Conservation (phyloP, 2,329 filamentous ascomycete species). For the Epichloe gansuensis region DNA sequence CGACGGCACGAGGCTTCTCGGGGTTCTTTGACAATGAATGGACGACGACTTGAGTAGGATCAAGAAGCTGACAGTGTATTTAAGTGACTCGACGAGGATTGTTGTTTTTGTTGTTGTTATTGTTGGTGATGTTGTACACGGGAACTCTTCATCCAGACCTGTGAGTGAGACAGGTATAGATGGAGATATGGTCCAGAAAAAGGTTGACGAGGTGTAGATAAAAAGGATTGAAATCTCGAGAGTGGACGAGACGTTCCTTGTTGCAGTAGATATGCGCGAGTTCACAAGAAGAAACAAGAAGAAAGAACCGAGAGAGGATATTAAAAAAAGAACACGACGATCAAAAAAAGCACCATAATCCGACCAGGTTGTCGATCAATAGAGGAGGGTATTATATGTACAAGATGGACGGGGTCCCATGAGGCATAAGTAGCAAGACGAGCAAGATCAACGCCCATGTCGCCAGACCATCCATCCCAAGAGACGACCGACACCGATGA, state of each 20-base stretch:
- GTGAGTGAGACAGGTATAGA: neutral
- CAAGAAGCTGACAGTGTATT: constrained; percentile 4
- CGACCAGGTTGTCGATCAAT: constrained; percentile 37
- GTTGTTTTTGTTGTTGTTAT: constrained; percentile 6
- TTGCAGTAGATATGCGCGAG: constrained; percentile 16
- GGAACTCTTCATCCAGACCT: constrained; percentile 5
- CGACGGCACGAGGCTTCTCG: constrained; percentile 9
- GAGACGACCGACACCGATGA: constrained; percentile 3
- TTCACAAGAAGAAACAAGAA: constrained; percentile 27
- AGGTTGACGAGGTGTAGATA: constrained; percentile 18
- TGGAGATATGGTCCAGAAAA: neutral
- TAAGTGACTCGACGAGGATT: constrained; percentile 16
- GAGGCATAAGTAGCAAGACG: constrained; percentile 35
- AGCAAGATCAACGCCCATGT: constrained; percentile 26
- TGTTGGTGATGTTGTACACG: constrained; percentile 17
- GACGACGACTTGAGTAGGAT: constrained; percentile 17
- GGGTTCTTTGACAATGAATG: constrained; percentile 26
- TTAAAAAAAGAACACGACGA: constrained; percentile 31
- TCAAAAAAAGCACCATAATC: constrained; percentile 27
- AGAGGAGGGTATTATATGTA: constrained; percentile 13
- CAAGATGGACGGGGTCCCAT: constrained; percentile 26
- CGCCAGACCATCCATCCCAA: constrained; percentile 8
- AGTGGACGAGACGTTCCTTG: constrained; percentile 25
- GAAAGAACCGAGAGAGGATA: constrained; percentile 34
- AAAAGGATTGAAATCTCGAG: constrained; percentile 29